Evolutionary conservation across 2,329 filamentous ascomycete genomes (phyloP).

Genomic region (Fonsecaea multimorphosa): DNA sequence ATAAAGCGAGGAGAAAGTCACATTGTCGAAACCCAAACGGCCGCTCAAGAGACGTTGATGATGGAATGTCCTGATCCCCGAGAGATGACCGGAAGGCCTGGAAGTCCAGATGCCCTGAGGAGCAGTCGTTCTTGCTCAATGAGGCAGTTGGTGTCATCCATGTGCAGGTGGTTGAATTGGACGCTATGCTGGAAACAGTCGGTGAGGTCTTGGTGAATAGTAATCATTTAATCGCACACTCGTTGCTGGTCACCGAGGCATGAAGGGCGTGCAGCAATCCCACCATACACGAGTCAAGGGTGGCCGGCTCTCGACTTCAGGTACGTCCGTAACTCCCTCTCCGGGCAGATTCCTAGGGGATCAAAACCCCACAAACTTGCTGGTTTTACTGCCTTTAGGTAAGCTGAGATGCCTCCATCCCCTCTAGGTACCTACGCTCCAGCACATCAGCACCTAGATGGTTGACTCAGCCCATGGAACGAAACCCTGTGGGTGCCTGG

Average conservation of each 20-base stretch:
- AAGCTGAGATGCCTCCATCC: not conserved
- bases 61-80: not conserved
- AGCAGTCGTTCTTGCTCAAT: conserved; percentile 13
- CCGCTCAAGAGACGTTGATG: not conserved
- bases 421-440: no score
- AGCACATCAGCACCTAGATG: not conserved
- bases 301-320: not conserved
- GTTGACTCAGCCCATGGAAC: not conserved
- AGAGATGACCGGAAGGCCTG: conserved; percentile 10
- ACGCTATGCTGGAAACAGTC: not conserved
- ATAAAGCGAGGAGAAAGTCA: conserved; percentile 8
- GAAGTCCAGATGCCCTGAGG: not conserved
- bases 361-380: conserved; percentile 11
- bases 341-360: not conserved
- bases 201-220: conserved; percentile 3
- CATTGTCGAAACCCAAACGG: not conserved
- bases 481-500: no score
- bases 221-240: conserved; percentile 2
- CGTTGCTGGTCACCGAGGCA: conserved; percentile 9
- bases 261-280: no score
- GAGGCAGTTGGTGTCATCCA: conserved; percentile 19
- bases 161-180: not conserved
- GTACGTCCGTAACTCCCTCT: conserved; percentile 19
- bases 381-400: conserved; percentile 20
- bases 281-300: not conserved